These are phyloP conservation scores for Warburgia ugandensis DNA, from an alignment of 164 flowering plant species.

Conservation along the genomic window DNA sequence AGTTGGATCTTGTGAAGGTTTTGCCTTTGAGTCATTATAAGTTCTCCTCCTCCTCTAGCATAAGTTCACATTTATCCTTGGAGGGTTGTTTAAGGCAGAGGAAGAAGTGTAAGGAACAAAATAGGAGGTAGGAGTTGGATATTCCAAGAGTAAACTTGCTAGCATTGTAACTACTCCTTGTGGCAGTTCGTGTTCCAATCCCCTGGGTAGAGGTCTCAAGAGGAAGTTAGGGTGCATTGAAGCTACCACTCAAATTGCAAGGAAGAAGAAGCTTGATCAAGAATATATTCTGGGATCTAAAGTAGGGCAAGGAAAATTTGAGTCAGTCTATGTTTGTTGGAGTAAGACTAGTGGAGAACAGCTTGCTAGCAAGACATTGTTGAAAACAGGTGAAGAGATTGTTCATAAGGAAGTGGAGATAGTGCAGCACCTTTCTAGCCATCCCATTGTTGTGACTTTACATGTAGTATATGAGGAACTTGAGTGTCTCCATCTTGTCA, in stretches of 20 bases:
- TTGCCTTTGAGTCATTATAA: too few species aligned
- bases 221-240: conserved; percentile 97
- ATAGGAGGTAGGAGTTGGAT: conserved; percentile 19
- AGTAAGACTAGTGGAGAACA: conserved; percentile 49
- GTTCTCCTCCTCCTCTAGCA: conserved; percentile 19
- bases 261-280: conserved; percentile 81
- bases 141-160: conserved; percentile 43
- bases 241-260: conserved; percentile 51
- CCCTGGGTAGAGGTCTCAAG: conserved; percentile 71
- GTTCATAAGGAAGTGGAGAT: conserved; percentile 95
- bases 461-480: conserved; percentile 78
- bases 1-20: too few species aligned
- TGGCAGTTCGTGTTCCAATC: conserved; percentile 42
- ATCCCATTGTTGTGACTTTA: conserved; percentile 80
- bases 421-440: conserved; percentile 96
- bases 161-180: conserved; percentile 71
- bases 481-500: conserved; percentile 77
- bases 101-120: conserved; percentile 66
- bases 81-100: conserved; percentile 54
- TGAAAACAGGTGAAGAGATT: conserved; percentile 57
- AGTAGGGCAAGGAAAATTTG: conserved; percentile 83
- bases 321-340: conserved; percentile 65
- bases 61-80: conserved; percentile 53
- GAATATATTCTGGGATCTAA: conserved; percentile 47
- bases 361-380: conserved; percentile 54